phyloP scores from a whole-genome alignment of 805 yeast species.

The Candida methanosorbosa region DNA sequence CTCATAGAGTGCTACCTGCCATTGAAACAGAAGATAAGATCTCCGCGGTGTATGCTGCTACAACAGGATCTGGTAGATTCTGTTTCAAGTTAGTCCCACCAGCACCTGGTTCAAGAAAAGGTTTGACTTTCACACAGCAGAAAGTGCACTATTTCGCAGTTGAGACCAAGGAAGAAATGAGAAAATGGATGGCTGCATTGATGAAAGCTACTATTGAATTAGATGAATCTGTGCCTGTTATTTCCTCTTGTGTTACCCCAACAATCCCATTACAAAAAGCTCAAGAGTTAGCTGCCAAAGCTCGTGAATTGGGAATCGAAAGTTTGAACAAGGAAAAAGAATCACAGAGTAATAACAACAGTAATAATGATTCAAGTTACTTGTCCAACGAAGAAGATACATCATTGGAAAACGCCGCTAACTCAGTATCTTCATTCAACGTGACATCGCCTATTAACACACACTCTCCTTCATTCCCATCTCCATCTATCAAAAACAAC shows the following conservation, averaged over 20 bases:
- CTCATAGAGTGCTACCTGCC: slow-evolving; percentile 84
- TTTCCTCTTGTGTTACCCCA: slow-evolving; percentile 92
- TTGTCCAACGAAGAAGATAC: slow-evolving; percentile 2
- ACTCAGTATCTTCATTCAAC: slow-evolving; percentile 8
- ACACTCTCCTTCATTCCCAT: neutral
- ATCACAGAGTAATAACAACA: slow-evolving; percentile 12
- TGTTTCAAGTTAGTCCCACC: slow-evolving; percentile 95
- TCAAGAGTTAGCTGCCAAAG: slow-evolving; percentile 74
- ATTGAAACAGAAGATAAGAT: slow-evolving; percentile 67
- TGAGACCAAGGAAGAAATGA: slow-evolving; percentile 83
- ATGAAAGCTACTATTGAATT: slow-evolving; percentile 95
- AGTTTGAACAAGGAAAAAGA: slow-evolving; percentile 32
- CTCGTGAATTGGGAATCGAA: slow-evolving; percentile 64
- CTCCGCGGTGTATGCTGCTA: slow-evolving; percentile 82
- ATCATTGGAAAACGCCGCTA: slow-evolving; percentile 2
- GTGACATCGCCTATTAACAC: slow-evolving; percentile 7
- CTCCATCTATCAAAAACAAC: neutral
- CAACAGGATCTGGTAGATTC: slow-evolving; percentile 88
- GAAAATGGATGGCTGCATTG: slow-evolving; percentile 89
- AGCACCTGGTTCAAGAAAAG: slow-evolving; percentile 93
- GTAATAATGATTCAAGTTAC: too few relatives aligned
- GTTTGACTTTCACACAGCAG: slow-evolving; percentile 93
- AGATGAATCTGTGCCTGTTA: slow-evolving; percentile 86
- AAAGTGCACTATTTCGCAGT: slow-evolving; percentile 95
- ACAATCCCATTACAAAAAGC: slow-evolving; percentile 84